These are phyloP conservation scores for Cyclotella cryptica DNA, from an alignment of 108 stramenopile species.

Conservation along the genomic window DNA sequence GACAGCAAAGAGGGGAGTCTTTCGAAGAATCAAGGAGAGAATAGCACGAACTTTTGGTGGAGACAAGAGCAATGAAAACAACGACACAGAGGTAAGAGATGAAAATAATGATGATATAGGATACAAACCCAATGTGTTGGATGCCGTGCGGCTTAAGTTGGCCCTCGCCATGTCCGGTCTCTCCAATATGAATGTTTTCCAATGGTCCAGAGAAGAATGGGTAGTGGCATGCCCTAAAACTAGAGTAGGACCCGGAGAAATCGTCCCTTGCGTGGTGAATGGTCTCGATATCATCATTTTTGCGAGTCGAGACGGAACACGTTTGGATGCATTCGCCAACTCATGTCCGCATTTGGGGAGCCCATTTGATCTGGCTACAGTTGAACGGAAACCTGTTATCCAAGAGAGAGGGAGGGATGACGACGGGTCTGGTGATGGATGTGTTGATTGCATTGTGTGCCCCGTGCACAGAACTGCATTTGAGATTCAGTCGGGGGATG, in stretches of 20 bases:
- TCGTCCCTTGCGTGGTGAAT: slow-evolving; percentile 86
- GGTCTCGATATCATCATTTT: slow-evolving; percentile 78
- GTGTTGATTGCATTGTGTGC: slow-evolving; percentile 94
- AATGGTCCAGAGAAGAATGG: slow-evolving; percentile 69
- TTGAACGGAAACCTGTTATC: slow-evolving; percentile 70
- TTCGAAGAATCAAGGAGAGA: slow-evolving; percentile 44
- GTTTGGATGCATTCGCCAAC: slow-evolving; percentile 91
- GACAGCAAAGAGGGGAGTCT: slow-evolving; percentile 27
- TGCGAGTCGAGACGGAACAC: slow-evolving; percentile 74
- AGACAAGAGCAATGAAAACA: slow-evolving; percentile 12
- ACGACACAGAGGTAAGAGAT: slow-evolving; percentile 12
- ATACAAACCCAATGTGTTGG: slow-evolving; percentile 45
- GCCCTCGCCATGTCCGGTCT: slow-evolving; percentile 49
- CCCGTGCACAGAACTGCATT: slow-evolving; percentile 95
- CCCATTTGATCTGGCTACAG: slow-evolving; percentile 91
- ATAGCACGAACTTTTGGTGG: slow-evolving; percentile 37
- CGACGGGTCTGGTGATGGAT: slow-evolving; percentile 67
- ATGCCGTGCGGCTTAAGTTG: slow-evolving; percentile 35
- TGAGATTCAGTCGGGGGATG: slow-evolving; percentile 89
- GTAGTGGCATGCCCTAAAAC: slow-evolving; percentile 83
- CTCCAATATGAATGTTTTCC: slow-evolving; percentile 34
- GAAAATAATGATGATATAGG: slow-evolving; percentile 10
- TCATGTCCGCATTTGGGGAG: slow-evolving; percentile 97
- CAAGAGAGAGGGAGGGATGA: slow-evolving; percentile 24
- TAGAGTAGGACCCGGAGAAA: slow-evolving; percentile 88